phyloP scores from a whole-genome alignment of 2,329 filamentous ascomycete species.

The Ophiocordyceps unilateralis region DNA sequence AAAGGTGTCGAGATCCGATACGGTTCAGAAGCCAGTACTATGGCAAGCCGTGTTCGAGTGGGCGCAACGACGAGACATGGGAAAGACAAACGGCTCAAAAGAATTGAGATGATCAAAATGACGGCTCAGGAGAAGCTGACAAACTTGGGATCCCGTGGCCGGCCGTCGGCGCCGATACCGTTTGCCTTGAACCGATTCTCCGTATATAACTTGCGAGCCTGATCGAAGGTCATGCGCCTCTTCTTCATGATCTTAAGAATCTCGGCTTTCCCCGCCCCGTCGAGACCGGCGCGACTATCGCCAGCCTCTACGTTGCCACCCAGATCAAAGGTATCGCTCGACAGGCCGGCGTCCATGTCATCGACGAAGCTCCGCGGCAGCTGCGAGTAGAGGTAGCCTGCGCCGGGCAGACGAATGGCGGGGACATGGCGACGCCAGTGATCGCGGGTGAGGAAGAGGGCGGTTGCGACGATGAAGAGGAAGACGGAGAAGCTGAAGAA shows the following conservation, averaged over 20 bases:
- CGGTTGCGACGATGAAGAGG: slow-evolving; percentile 54
- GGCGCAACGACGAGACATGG: no score
- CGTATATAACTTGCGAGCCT: slow-evolving; percentile 73
- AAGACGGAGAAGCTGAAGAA: slow-evolving; percentile 63
- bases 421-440: slow-evolving; percentile 60
- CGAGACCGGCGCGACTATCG: slow-evolving; percentile 65
- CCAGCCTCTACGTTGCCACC: slow-evolving; percentile 61
- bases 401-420: slow-evolving; percentile 33
- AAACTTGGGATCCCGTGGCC: slow-evolving; percentile 84
- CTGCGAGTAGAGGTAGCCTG: slow-evolving; percentile 55
- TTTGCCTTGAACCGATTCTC: slow-evolving; percentile 74
- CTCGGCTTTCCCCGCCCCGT: slow-evolving; percentile 63
- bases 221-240: slow-evolving; percentile 69
- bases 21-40: no score
- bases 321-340: slow-evolving; percentile 70
- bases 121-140: slow-evolving; percentile 52
- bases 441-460: slow-evolving; percentile 63
- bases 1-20: neutral
- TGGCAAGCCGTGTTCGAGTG: no score
- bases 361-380: slow-evolving; percentile 62
- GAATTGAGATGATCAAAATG: no score
- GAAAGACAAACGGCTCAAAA: no score
- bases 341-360: slow-evolving; percentile 79
- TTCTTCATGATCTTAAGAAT: slow-evolving; percentile 84
- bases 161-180: slow-evolving; percentile 74